Percentiles rank a stretch among this genome's conserved stretches.
Evolutionary conservation across 2,329 filamentous ascomycete genomes (phyloP).

Genomic region (Aureobasidium pullulans): DNA sequence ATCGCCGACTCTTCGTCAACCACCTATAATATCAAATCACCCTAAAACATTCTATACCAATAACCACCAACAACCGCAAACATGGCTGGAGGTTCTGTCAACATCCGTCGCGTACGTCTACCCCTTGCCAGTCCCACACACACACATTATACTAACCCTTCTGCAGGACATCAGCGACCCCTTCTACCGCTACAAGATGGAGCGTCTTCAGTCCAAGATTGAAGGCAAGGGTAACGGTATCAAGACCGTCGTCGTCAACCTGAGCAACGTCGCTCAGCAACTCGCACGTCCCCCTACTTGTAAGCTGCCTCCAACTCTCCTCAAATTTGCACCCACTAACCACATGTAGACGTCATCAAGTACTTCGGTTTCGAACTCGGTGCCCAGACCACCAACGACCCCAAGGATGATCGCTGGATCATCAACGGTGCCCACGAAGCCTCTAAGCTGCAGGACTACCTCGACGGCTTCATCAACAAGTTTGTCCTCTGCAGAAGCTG

Average conservation of each 20-base stretch:
- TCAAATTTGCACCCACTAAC: slow-evolving; percentile 10
- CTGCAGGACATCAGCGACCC: slow-evolving; percentile 78
- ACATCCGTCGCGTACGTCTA: slow-evolving; percentile 66
- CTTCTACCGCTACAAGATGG: slow-evolving; percentile 99
- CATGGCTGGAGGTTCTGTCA: slow-evolving; percentile 79
- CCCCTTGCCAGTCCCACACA: background rate
- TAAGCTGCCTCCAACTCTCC: slow-evolving; percentile 22
- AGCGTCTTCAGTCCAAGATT: slow-evolving; percentile 95
- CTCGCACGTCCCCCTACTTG: slow-evolving; percentile 83
- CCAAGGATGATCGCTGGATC: slow-evolving; percentile 97
- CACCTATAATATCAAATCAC: slow-evolving; percentile 14
- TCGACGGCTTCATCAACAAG: slow-evolving; percentile 96
- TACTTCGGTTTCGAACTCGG: slow-evolving; percentile 99
- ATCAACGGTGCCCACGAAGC: slow-evolving; percentile 98
- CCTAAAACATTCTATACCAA: slow-evolving; percentile 16
- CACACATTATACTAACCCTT: slow-evolving; percentile 14
- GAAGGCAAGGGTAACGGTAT: slow-evolving; percentile 99
- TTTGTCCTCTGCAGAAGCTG: slow-evolving; percentile 99
- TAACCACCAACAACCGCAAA: slow-evolving; percentile 44
- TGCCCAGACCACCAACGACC: slow-evolving; percentile 96
- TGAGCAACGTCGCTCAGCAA: slow-evolving; percentile 86
- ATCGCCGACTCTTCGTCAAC: slow-evolving; percentile 44
- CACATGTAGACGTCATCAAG: slow-evolving; percentile 72
- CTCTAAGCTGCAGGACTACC: slow-evolving; percentile 91
- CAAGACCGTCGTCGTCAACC: slow-evolving; percentile 96